Evolutionary conservation across 2,329 filamentous ascomycete genomes (phyloP), one percentile per base, ranked within the genome.

Genomic region (Trichoderma guizhouense): DNA sequence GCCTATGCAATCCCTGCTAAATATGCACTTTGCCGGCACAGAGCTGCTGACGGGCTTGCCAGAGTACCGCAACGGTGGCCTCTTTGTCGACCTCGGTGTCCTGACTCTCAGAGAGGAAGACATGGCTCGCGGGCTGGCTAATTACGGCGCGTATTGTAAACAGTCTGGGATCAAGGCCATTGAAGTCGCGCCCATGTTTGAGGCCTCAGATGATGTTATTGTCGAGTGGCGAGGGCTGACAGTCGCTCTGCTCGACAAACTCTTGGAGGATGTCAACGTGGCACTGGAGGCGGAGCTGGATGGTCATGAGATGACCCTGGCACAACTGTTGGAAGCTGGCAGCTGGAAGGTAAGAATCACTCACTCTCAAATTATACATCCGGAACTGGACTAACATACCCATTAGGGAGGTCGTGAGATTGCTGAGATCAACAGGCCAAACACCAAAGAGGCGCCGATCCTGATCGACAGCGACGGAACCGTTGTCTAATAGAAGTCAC

Each of bases 381-480:
- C 2, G n/a, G 30, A 34, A 60, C 57, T 34, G 14, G 51, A 24
- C 71, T 72, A 51, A 72, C 53, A 34, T 28, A 6, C 26, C 4
- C 2, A 15, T 69, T 72, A 89, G 95, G 95, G 95, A 77, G 96
- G 96, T 72, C 91, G 96, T 79, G 96, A 98, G 83, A 92, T 98
- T 80, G 96, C 96, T 74, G 95, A 98, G 84, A 94, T 98, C 75
- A 95, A 94, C 76, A 88, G 96, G 76, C 96, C 96, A 26, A 98
- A 98, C 78, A 98, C 96, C 67, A 97, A 96, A 83, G 94, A 97
- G 80, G 94, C 95, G 36, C 96, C 96, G 5, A 98, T 99, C 79
- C 91, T 98, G 83, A 98, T 98, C 77, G 88, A 97, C 76, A 97
- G 94, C 75, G 96, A 99, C 81, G 96, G 96, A 74, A 98, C 96